Evolutionary conservation across 257 asterid genomes (phyloP), one percentile per base, ranked within the genome.

Genomic region (Solanum tarapatanum): DNA sequence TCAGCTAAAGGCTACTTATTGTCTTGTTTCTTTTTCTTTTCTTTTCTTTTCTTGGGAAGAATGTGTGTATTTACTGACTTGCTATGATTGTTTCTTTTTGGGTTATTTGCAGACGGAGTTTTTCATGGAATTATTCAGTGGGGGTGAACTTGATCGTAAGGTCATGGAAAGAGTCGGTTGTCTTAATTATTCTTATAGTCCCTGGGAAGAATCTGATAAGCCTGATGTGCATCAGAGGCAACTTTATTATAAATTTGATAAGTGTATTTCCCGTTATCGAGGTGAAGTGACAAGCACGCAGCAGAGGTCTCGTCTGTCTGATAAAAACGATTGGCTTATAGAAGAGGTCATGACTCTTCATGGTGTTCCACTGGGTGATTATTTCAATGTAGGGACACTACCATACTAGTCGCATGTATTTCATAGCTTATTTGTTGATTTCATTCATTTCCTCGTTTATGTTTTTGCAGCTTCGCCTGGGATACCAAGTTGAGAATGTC

Each of bases 241-340:
- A 84, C 95, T 96, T 41, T 94, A 94, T 70, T 96, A 97, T 93
- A 96, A 96, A 87, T 96, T 96, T 74, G 98, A 96, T 72, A 95
- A 92, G 88, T 92, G 89, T 9, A 90, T 97, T 60, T 97, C 99
- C 12, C 96, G 95, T 73, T 96, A 93, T 60, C 88, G 97, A 88
- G 99, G 98, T 90, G 99, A 95, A 90, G 98, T 96, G 79, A 97
- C 99, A 1, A 96, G 99, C 97, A 95, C 98, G 62, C 99, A 97
- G 90, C 99, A 96, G 76, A 96, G 91, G 82, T 93, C 99, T 72
- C 93, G 93, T 24, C 95, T 93, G 77, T 69, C 93, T 43, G 96
- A 90, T 64, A 89, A 82, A 90, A 90, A 89, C 16, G 98, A 98
- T 10, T 97, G 99, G 99, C 94, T 97, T 76, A 87, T 97, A 72